phyloP scores from a whole-genome alignment of 371 early-diverging fungal species.

The Umbelopsis sp. region DNA sequence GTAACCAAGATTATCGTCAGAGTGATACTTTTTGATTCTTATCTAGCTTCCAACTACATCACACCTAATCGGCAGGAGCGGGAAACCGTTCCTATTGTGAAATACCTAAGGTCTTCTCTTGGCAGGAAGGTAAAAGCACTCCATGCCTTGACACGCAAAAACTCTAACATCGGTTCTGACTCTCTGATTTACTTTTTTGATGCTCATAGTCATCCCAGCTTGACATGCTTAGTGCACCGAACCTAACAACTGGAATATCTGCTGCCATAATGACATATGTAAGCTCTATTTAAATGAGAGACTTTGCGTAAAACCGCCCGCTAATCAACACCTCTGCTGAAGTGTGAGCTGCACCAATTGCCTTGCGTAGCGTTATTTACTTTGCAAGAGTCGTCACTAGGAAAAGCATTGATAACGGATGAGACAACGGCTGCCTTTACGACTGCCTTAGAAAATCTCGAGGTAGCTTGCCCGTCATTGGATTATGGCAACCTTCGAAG shows the following conservation, averaged over 20 bases:
- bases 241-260: slow-evolving; percentile 39
- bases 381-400: slow-evolving; percentile 48
- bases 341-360: slow-evolving; percentile 50
- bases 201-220: slow-evolving; percentile 21
- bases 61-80: slow-evolving; percentile 26
- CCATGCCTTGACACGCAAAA: background rate
- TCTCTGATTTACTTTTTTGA: background rate
- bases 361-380: slow-evolving; percentile 42
- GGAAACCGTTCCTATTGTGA: slow-evolving; percentile 35
- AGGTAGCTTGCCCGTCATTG: slow-evolving; percentile 22
- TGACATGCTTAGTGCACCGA: slow-evolving; percentile 35
- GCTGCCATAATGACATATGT: slow-evolving; percentile 46
- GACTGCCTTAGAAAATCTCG: slow-evolving; percentile 32
- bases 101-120: slow-evolving; percentile 40
- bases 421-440: slow-evolving; percentile 39
- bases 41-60: slow-evolving; percentile 36
- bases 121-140: slow-evolving; percentile 23
- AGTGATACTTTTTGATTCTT: slow-evolving; percentile 44
- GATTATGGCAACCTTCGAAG: slow-evolving; percentile 25
- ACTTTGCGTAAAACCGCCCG: background rate
- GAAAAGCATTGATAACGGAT: slow-evolving; percentile 38
- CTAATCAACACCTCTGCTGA: background rate
- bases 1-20: slow-evolving; percentile 14
- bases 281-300: slow-evolving; percentile 23
- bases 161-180: too few species aligned